Evolutionary conservation across 106 monocot species (phyloP), one percentile per base, ranked within the genome.

Genomic region (Dendrobium huoshanense): DNA sequence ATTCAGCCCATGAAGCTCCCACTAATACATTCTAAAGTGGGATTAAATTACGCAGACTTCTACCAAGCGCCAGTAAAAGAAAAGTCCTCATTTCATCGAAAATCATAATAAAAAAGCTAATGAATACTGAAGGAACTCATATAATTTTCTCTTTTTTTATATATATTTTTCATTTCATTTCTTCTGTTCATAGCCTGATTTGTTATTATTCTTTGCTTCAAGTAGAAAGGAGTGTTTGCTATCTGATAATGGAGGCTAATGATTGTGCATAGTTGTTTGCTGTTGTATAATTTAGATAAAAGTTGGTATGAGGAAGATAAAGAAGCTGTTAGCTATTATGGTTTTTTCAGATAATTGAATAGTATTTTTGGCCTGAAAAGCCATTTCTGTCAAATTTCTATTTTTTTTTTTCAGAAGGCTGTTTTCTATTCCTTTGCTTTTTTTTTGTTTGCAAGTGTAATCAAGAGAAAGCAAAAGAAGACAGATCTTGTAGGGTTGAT

Each of bases 211-310:
- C 16, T 76, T 85, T 74, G 10, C 74, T 58, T 59, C 61, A 54
- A 20, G 29, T 48, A 59, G 74, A 68, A 58, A 33, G 54, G 22
- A 27, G 24, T 78, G 81, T 9, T 73, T 67, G 10, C 17, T 73
- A 41, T 48, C 72, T 48, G 56, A 72, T 33, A 27, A 73, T 24
- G 27, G 70, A 24, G 16, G 55, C 65, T 67, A 55, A 44, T 70
- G 61, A 45, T 41, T 83, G 49, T 86, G 82, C 75, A 86, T 72
- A 86, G 45, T 83, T 72, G 56, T 81, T 82, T 82, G 75, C 73
- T 72, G 78, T 79, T 68, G 37, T 82, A 75, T 44, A 64, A 81
- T 68, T 47, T 85, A 41, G 56, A 51, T 37, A 64, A 77, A 79
- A 47, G 61, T 40, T 75, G 19, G 25, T 65, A 45, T 75, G 37